Percentiles rank a stretch among this genome's conserved stretches.
These are phyloP conservation scores for Ploettnerulaceae sp. DNA, from an alignment of 2,329 filamentous ascomycete genomes.

Conservation along the genomic window DNA sequence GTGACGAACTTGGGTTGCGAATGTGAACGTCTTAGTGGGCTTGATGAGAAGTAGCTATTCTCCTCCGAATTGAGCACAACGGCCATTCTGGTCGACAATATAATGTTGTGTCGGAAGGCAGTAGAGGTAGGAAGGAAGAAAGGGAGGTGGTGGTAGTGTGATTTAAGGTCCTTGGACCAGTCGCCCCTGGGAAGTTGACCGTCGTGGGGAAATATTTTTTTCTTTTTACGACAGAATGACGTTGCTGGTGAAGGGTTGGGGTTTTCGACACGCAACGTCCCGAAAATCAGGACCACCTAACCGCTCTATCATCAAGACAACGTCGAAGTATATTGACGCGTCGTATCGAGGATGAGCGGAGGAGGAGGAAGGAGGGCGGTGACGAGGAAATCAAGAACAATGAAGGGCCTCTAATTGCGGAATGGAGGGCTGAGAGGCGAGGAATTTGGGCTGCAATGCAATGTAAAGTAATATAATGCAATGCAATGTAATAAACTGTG, in stretches of 20 bases:
- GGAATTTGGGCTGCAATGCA: background rate
- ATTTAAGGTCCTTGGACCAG: slow-evolving; percentile 22
- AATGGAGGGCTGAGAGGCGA: background rate
- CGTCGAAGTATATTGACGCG: background rate
- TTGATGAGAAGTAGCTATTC: slow-evolving; percentile 50
- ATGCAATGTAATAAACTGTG: background rate
- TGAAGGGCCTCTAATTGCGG: background rate
- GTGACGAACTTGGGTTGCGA: slow-evolving; percentile 54
- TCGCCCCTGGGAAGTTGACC: slow-evolving; percentile 6
- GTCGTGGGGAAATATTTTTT: background rate
- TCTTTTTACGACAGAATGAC: background rate
- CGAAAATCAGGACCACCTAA: slow-evolving; percentile 11
- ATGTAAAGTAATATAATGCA: background rate
- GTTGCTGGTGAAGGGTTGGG: slow-evolving; percentile 2
- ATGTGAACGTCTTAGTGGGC: slow-evolving; percentile 53
- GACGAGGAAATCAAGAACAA: background rate
- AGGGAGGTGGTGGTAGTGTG: slow-evolving; percentile 1
- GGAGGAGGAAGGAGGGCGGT: slow-evolving; percentile 4
- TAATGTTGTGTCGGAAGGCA: background rate
- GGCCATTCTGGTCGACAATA: slow-evolving; percentile 28
- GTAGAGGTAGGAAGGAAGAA: background rate
- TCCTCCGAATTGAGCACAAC: slow-evolving; percentile 45
- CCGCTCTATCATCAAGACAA: slow-evolving; percentile 23
- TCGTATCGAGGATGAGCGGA: background rate
- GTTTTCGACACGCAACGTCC: slow-evolving; percentile 18